Conservation (phyloP, 1,139 yeast species). For the Kodamaea derodonti region DNA sequence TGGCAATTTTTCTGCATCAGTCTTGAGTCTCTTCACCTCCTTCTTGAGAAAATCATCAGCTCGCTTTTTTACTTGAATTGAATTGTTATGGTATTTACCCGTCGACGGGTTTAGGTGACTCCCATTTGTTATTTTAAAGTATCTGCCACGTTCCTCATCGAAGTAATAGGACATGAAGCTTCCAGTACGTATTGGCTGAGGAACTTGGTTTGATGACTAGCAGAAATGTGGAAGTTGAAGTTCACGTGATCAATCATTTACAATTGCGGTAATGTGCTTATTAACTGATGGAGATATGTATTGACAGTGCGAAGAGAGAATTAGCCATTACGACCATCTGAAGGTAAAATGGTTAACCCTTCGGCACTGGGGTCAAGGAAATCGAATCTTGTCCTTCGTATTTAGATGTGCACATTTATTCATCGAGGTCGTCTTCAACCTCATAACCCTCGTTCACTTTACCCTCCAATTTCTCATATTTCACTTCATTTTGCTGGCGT, state of each 20-base stretch:
- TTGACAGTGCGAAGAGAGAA: too few relatives aligned
- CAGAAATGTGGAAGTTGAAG: too few relatives aligned
- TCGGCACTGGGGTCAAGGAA: too few relatives aligned
- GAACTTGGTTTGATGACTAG: too few relatives aligned
- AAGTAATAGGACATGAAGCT: constrained; percentile 27
- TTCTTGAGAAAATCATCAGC: constrained; percentile 12
- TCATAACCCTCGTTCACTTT: constrained; percentile 24
- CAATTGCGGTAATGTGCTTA: too few relatives aligned
- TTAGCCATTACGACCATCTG: too few relatives aligned
- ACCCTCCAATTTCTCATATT: constrained; percentile 24
- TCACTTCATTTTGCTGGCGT: constrained; percentile 47
- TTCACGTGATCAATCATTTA: too few relatives aligned
- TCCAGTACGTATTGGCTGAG: too few relatives aligned
- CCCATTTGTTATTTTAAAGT: constrained; percentile 45
- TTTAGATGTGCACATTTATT: too few relatives aligned
- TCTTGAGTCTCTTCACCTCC: constrained; percentile 14
- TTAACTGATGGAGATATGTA: too few relatives aligned
- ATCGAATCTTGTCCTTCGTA: too few relatives aligned
- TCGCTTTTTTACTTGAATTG: constrained; percentile 29
- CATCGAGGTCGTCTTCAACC: constrained; percentile 7
- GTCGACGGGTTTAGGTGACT: constrained; percentile 15
- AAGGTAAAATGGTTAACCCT: too few relatives aligned
- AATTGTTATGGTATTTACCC: constrained; percentile 31
- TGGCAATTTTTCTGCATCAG: neutral
- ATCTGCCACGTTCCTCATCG: constrained; percentile 38